Percentiles rank a stretch among this genome's conserved stretches.
phyloP scores from a whole-genome alignment of 2,329 filamentous ascomycete genomes.

The Colletotrichum musae region DNA sequence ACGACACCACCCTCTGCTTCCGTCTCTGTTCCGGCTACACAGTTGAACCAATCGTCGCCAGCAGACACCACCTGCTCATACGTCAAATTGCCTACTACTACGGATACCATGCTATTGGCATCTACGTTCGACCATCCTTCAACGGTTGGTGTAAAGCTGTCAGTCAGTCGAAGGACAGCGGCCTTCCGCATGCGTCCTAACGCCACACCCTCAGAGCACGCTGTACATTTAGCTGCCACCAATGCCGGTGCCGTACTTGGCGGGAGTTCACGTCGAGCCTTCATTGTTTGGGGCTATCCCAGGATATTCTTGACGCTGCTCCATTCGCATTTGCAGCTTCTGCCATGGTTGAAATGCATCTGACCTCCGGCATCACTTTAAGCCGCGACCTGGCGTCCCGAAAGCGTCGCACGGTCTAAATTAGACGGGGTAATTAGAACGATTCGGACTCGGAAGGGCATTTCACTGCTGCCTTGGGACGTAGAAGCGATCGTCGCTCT shows the following conservation, averaged over 20 bases:
- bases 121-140: not conserved
- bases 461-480: constrained; percentile 32
- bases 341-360: constrained; percentile 24
- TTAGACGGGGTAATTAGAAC: constrained; percentile 29
- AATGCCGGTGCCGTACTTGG: constrained; percentile 19
- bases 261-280: constrained; percentile 17
- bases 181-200: not conserved
- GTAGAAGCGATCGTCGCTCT: constrained; percentile 19
- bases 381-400: constrained; percentile 12
- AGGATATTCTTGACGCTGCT: constrained; percentile 5
- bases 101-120: constrained; percentile 1
- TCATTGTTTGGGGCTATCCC: constrained; percentile 25
- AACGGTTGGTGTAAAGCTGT: too few relatives aligned
- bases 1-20: constrained; percentile 2
- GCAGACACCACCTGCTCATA: constrained; percentile 25
- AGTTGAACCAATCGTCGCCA: not conserved
- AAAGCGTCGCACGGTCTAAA: constrained; percentile 36
- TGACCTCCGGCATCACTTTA: constrained; percentile 28
- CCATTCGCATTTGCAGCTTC: constrained; percentile 19
- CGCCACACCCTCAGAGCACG: constrained; percentile 6
- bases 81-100: constrained; percentile 1
- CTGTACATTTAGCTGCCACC: not conserved
- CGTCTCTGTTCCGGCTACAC: not conserved
- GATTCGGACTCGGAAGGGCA: constrained; percentile 1
- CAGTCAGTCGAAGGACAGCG: too few relatives aligned